These are phyloP conservation scores for Myriosclerotinia curreyana DNA, from an alignment of 2,329 filamentous ascomycete genomes.

Conservation along the genomic window DNA sequence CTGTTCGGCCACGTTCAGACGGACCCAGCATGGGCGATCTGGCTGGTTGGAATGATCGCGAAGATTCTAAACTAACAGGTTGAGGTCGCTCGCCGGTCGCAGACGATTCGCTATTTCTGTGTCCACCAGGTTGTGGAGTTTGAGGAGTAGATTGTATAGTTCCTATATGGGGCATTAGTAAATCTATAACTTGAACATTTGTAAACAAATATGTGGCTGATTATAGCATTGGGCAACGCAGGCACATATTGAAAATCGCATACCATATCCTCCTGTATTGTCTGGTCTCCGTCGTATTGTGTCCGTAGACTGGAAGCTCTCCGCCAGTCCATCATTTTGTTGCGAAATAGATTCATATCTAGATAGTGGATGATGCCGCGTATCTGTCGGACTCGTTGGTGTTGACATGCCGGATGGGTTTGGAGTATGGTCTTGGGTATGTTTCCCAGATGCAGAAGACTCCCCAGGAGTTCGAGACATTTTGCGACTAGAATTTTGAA, in stretches of 20 bases:
- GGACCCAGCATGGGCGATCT: conserved; percentile 39
- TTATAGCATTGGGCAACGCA: neutral
- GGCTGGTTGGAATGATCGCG: conserved; percentile 33
- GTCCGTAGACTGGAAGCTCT: conserved; percentile 58
- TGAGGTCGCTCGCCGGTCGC: conserved; percentile 32
- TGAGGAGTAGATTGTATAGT: conserved; percentile 29
- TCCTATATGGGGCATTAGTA: conserved; percentile 27
- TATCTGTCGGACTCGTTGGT: conserved; percentile 50
- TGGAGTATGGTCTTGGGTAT: conserved; percentile 25
- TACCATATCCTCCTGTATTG: conserved; percentile 50
- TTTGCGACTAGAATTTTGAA: neutral
- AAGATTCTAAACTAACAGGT: conserved; percentile 36
- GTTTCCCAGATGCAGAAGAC: conserved; percentile 23
- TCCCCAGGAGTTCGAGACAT: conserved; percentile 31
- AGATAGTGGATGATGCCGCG: conserved; percentile 42
- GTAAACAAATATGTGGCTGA: neutral
- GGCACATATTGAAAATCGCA: conserved; percentile 32
- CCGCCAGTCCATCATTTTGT: conserved; percentile 48
- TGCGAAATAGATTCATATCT: conserved; percentile 32
- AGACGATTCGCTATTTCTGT: conserved; percentile 36
- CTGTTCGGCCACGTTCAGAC: conserved; percentile 36
- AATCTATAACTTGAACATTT: neutral
- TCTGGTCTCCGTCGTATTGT: conserved; percentile 59
- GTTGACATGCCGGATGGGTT: conserved; percentile 32
- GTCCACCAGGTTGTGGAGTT: conserved; percentile 27